Percentiles rank a stretch among this genome's conserved stretches.
Conservation (phyloP, 225 moss, liverwort and hornwort species). For the Pseudoscleropodium purum region DNA sequence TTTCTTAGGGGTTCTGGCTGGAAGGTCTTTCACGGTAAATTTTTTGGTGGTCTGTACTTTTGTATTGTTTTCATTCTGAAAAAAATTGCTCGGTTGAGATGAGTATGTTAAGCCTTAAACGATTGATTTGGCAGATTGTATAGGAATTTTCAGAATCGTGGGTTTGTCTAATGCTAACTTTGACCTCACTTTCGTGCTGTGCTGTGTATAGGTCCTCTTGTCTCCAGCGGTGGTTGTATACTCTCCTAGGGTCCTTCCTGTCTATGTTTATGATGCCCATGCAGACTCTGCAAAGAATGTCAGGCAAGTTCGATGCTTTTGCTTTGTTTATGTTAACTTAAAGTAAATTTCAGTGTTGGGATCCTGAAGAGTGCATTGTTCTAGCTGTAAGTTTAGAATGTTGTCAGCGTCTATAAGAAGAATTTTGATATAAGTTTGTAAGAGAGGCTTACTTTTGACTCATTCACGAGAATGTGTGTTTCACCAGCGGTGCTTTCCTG, state of each 20-base stretch:
- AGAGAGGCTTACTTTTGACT: not conserved
- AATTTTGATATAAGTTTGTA: not conserved
- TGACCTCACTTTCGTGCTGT: not conserved
- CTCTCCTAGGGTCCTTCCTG: conserved; percentile 94
- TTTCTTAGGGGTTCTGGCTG: conserved; percentile 78
- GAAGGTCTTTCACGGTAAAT: conserved; percentile 85
- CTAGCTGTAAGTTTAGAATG: not conserved
- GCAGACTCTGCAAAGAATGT: conserved; percentile 98
- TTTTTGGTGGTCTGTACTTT: not conserved
- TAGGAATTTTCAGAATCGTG: not conserved
- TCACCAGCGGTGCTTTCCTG: conserved; percentile 76
- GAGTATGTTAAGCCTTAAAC: not conserved
- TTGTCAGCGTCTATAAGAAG: not conserved
- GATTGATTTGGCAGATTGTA: not conserved
- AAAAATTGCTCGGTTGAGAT: not conserved
- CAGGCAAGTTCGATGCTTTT: conserved; percentile 40
- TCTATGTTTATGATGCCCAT: conserved; percentile 98
- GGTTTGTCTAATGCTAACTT: not conserved
- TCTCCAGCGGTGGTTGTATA: conserved; percentile 95
- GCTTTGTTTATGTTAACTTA: not conserved
- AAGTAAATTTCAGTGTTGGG: not conserved
- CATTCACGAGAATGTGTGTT: not conserved
- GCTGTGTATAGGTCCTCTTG: conserved; percentile 60
- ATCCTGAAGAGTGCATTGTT: not conserved
- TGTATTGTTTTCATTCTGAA: not conserved